phyloP scores from a whole-genome alignment of 108 stramenopile species.

The Nitzschia sp. region DNA sequence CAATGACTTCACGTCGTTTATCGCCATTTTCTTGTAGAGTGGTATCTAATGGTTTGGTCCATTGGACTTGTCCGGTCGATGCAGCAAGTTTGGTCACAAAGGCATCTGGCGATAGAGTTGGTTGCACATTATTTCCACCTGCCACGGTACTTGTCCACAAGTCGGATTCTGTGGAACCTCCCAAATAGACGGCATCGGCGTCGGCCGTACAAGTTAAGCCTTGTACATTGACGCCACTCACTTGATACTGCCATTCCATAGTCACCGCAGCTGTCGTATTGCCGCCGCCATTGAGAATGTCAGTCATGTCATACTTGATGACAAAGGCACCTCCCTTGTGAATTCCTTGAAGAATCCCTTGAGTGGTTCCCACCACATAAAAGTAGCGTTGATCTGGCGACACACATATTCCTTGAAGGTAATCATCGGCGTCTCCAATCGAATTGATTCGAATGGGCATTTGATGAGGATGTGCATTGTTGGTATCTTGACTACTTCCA shows the following conservation, averaged over 20 bases:
- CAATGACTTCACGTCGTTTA: conserved; percentile 9
- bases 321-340: conserved; percentile 12
- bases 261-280: background rate
- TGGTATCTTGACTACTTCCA: background rate
- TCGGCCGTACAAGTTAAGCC: conserved; percentile 9
- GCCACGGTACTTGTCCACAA: background rate
- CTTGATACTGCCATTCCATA: conserved; percentile 7
- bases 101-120: conserved; percentile 1
- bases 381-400: background rate
- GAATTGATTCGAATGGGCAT: conserved; percentile 9
- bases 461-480: background rate
- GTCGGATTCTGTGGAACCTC: conserved; percentile 10
- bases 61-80: background rate
- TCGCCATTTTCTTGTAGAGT: background rate
- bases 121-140: background rate
- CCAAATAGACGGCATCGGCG: conserved; percentile 14
- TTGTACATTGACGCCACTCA: background rate
- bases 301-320: background rate
- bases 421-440: conserved; percentile 4
- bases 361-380: conserved; percentile 12
- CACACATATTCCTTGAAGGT: conserved; percentile 4
- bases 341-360: conserved; percentile 14
- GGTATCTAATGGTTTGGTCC: conserved; percentile 8
- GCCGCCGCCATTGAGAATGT: background rate
- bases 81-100: conserved; percentile 6